phyloP scores from a whole-genome alignment of 371 early-diverging fungal genomes.

The Catenaria anguillulae region DNA sequence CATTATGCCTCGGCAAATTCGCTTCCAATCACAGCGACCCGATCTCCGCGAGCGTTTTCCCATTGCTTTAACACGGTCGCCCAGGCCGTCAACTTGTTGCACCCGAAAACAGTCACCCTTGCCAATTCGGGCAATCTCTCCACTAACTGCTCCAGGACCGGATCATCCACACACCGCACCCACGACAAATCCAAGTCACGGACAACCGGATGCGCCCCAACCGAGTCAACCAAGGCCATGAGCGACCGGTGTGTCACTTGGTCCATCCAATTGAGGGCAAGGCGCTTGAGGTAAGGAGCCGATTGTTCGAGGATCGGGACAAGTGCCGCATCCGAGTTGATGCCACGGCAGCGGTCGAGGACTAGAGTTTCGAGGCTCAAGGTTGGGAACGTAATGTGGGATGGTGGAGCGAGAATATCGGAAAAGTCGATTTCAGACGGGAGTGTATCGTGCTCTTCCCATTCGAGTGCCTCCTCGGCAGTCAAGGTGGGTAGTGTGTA shows the following conservation, averaged over 20 bases:
- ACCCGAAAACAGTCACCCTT: background rate
- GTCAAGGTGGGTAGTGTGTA: too few species aligned
- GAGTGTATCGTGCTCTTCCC: background rate
- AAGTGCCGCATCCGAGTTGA: background rate
- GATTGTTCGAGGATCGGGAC: background rate
- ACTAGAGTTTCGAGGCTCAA: background rate
- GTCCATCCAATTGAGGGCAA: background rate
- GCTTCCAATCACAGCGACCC: background rate
- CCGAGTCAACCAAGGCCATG: background rate
- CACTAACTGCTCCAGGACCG: background rate
- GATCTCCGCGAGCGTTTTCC: background rate
- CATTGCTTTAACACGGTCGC: background rate
- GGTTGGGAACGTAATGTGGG: background rate
- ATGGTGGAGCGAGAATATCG: background rate
- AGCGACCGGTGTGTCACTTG: background rate
- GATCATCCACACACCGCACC: background rate
- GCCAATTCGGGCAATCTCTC: background rate
- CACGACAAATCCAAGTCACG: background rate
- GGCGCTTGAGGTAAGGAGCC: background rate
- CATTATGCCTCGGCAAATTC: background rate
- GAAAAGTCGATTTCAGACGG: background rate
- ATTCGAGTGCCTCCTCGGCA: background rate
- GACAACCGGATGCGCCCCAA: background rate
- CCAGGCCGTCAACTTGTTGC: background rate
- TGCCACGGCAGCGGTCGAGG: background rate